Evolutionary conservation across 2,329 filamentous ascomycete genomes (phyloP), one percentile per base, ranked within the genome.

Genomic region (Xylogone sp.): DNA sequence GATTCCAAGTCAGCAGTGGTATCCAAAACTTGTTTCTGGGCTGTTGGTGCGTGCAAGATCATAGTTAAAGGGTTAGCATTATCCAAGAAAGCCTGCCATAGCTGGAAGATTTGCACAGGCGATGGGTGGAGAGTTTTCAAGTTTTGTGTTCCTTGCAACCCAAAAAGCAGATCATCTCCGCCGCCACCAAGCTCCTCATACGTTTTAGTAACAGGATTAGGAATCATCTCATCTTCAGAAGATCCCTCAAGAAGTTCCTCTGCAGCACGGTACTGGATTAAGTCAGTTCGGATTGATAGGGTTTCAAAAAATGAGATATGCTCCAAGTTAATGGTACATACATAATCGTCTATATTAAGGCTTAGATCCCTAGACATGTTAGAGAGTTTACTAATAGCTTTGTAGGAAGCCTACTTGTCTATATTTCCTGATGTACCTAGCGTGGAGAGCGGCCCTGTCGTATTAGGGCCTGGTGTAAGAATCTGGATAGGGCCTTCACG

Each of bases 11-110:
- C 75, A 2, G 77, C 75, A 31, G 77, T 77, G 7, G 83, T 83
- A 52, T 84, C 80, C 47, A 88, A 78, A 39, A 89, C 77, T 48
- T 78, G 77, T n/a, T 70, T 71, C 62, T 88, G 84, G 1, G 88
- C 69, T 1, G 78, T 86, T 1, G 84, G 83, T 0, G 81, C 78
- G 61, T 89, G 86, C 0, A 82, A 84, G 51, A 88, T 73, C 61
- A 87, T 88, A 45, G 87, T 72, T 5, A 90, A 64, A 0, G 85
- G 83, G 58, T 88, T 83, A 58, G 88, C 80, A 59, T 87, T 87
- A 56, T 83, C 79, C 42, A 88, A 75, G 62, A 86, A 89, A 16
- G 81, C 75, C 65, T 88, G 84, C 85, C 86, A 89, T 18, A 86
- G 71, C 57, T 81, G 76, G 53, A 85, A 78, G 49, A 84, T 83